These are phyloP conservation scores for Populus hybrid DNA, from an alignment of 441 rosid genomes.

Conservation along the genomic window DNA sequence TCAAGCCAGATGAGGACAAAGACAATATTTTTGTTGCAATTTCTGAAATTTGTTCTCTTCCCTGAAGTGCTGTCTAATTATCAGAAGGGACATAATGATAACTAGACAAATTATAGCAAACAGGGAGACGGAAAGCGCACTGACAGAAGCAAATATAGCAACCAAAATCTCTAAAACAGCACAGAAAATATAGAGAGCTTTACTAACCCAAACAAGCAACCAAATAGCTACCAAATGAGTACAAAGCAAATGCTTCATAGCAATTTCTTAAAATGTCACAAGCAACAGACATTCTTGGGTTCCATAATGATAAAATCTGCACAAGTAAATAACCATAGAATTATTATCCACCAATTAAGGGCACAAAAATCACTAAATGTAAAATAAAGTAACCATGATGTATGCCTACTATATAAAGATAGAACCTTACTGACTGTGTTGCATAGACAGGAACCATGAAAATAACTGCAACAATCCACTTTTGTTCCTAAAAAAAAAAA, in stretches of 20 bases:
- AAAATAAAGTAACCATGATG: neutral
- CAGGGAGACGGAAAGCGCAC: neutral
- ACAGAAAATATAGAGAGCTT: neutral
- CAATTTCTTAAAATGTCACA: constrained; percentile 86
- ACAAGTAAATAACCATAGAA: neutral
- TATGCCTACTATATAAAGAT: neutral
- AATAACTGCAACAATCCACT: constrained; percentile 76
- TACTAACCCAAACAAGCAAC: constrained; percentile 87
- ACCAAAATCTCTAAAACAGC: neutral
- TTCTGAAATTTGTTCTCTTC: constrained; percentile 1
- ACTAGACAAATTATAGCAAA: neutral
- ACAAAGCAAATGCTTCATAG: constrained; percentile 89
- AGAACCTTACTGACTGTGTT: constrained; percentile 65
- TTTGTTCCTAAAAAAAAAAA: constrained; percentile 63
- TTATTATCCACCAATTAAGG: neutral
- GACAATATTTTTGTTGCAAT: neutral
- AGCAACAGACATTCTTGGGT: constrained; percentile 54
- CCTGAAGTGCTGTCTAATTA: neutral
- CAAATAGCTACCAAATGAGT: constrained; percentile 87
- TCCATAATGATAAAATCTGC: constrained; percentile 67
- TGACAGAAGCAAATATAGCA: neutral
- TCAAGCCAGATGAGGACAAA: neutral
- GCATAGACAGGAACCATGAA: constrained; percentile 95
- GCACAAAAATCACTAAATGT: neutral
- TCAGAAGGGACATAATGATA: neutral